Evolutionary conservation across 176 grass and related monocot species (phyloP).

Genomic region (Zoysia japonica): DNA sequence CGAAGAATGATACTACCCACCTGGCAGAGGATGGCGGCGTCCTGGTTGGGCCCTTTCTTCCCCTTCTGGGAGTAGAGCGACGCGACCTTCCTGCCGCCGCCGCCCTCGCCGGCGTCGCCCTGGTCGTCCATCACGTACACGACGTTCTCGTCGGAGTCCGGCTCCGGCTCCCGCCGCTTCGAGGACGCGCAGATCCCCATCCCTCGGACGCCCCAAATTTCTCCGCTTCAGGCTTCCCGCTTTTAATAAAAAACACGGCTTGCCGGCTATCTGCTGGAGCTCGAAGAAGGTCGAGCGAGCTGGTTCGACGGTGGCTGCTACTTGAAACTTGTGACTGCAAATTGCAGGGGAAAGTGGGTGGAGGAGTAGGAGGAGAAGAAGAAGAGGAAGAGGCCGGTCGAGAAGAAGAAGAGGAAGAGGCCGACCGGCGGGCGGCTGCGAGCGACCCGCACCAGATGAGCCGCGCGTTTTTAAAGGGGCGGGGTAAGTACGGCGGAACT

Average conservation of each 20-base stretch:
- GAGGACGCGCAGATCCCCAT: constrained; percentile 83
- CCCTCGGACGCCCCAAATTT: neutral
- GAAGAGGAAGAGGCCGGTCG: neutral
- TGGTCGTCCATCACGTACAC: constrained; percentile 67
- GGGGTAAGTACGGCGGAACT: neutral
- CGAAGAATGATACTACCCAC: constrained; percentile 33
- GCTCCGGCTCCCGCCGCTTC: constrained; percentile 39
- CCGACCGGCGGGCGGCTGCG: neutral
- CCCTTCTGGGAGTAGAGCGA: constrained; percentile 87
- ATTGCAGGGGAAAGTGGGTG: no score
- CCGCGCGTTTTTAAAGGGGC: constrained; percentile 21
- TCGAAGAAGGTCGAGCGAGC: no score
- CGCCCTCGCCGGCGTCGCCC: neutral
- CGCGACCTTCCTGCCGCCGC: constrained; percentile 51
- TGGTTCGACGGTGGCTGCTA: neutral
- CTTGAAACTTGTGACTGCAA: no score
- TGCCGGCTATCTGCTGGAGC: neutral
- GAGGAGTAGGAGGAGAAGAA: no score
- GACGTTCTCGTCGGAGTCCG: constrained; percentile 64
- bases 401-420: neutral
- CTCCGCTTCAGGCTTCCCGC: neutral
- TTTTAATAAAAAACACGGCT: neutral
- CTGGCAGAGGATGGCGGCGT: constrained; percentile 90
- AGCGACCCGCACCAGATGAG: neutral
- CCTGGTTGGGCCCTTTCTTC: constrained; percentile 96